Conservation (phyloP, 352 stramenopile genomes). For the Pythium guiyangense region DNA sequence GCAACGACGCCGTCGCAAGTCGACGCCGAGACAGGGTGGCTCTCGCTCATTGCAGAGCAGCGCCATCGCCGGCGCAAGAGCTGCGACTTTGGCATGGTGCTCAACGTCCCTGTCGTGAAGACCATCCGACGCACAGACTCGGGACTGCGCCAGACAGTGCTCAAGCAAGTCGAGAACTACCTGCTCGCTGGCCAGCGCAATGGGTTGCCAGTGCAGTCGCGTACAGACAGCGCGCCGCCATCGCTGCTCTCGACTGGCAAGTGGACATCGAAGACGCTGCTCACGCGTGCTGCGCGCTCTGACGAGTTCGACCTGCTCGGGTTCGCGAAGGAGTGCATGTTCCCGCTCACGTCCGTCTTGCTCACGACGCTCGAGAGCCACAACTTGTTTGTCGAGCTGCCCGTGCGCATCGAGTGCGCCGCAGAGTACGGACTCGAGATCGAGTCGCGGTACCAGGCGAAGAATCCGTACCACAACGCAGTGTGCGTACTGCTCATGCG, state of each 20-base stretch:
- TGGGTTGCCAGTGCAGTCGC: not conserved
- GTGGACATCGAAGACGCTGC: conserved; percentile 38
- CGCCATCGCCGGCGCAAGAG: conserved; percentile 34
- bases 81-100: conserved; percentile 15
- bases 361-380: conserved; percentile 68
- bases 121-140: conserved; percentile 43
- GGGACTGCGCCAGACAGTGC: conserved; percentile 44
- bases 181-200: conserved; percentile 15
- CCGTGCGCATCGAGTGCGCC: conserved; percentile 43
- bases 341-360: conserved; percentile 56
- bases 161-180: conserved; percentile 48
- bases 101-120: conserved; percentile 16
- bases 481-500: conserved; percentile 25
- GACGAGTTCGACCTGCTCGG: conserved; percentile 54
- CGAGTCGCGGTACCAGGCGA: conserved; percentile 56
- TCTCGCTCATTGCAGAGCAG: conserved; percentile 51
- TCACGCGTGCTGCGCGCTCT: conserved; percentile 21
- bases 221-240: not conserved
- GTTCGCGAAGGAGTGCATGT: conserved; percentile 35
- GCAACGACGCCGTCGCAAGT: conserved; percentile 14
- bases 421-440: conserved; percentile 63
- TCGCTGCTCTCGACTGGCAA: conserved; percentile 7
- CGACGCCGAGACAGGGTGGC: conserved; percentile 29
- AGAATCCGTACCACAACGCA: conserved; percentile 80
- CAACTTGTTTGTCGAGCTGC: conserved; percentile 48